A percentile compares a stretch with the other conserved stretches of the same genome.
phyloP scores from a whole-genome alignment of 306 rosid species.

The Carpinus fangiana region DNA sequence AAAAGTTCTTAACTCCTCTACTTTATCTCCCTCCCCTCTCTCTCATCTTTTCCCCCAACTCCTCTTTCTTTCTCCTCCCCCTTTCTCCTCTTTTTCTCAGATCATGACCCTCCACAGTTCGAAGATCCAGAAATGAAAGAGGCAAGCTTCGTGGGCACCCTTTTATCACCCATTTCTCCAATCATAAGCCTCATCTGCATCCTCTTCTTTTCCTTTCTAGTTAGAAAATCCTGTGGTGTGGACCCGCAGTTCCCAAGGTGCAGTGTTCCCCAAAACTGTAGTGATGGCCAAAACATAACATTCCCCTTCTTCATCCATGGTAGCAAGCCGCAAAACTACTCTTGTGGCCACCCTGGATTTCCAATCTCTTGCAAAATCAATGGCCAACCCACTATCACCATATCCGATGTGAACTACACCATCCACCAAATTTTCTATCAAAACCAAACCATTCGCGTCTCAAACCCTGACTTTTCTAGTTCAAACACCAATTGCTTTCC shows the following conservation, averaged over 20 bases:
- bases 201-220: not conserved
- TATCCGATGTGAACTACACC: slow-evolving; percentile 1
- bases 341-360: slow-evolving; percentile 42
- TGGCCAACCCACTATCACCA: slow-evolving; percentile 15
- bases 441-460: slow-evolving; percentile 2
- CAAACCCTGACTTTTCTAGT: slow-evolving; percentile 14
- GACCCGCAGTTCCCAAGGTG: slow-evolving; percentile 22
- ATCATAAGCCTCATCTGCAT: not conserved
- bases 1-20: too few species aligned
- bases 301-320: slow-evolving; percentile 31
- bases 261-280: slow-evolving; percentile 22
- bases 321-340: not conserved
- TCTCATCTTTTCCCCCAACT: not conserved
- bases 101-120: slow-evolving; percentile 1
- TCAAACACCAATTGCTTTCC: not conserved
- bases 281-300: slow-evolving; percentile 16
- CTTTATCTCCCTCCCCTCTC: too few species aligned
- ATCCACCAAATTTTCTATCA: slow-evolving; percentile 29
- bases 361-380: slow-evolving; percentile 17
- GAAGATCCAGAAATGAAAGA: slow-evolving; percentile 20
- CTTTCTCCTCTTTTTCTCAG: not conserved
- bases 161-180: not conserved
- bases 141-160: not conserved
- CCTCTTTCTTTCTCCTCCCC: not conserved
- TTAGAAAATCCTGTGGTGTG: not conserved